Evolutionary conservation across 345 rosid species (phyloP).

Genomic region (Populus deltoides): DNA sequence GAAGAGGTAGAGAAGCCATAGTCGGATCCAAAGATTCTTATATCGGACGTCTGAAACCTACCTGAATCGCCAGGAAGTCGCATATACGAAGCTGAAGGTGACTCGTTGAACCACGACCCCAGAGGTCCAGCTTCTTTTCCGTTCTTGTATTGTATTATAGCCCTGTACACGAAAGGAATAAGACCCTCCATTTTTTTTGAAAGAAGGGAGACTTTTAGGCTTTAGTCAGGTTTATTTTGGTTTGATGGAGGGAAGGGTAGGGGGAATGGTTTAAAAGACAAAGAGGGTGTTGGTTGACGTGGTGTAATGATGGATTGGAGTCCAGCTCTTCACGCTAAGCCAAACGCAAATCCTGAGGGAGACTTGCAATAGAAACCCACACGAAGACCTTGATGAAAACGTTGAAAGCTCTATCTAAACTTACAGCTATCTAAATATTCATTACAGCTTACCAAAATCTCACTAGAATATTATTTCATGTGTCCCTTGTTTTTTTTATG

Average conservation of each 20-base stretch:
- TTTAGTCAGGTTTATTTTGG: too few species aligned
- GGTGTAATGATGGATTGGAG: conserved; percentile 41
- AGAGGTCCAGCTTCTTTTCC: conserved; percentile 40
- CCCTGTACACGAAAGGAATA: conserved; percentile 33
- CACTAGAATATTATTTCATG: not conserved
- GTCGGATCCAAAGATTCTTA: conserved; percentile 42
- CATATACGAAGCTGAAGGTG: conserved; percentile 72
- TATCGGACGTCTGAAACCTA: conserved; percentile 52
- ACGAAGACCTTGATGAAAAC: conserved; percentile 21
- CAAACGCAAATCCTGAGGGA: conserved; percentile 8
- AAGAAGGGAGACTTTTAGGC: not conserved
- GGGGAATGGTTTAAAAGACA: conserved; percentile 30
- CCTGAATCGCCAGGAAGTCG: conserved; percentile 90
- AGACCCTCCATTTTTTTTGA: conserved; percentile 59
- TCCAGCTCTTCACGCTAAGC: conserved; percentile 44
- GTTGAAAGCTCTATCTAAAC: conserved; percentile 46
- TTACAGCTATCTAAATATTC: conserved; percentile 20
- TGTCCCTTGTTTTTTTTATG: not conserved
- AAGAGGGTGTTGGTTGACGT: conserved; percentile 36
- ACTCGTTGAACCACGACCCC: conserved; percentile 45
- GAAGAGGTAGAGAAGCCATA: conserved; percentile 31
- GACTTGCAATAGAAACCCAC: conserved; percentile 32
- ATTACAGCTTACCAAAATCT: conserved; percentile 33
- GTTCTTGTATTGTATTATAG: conserved; percentile 46
- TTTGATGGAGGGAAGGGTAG: not conserved